Evolutionary conservation across 2,329 filamentous ascomycete genomes (phyloP), one percentile per base, ranked within the genome.

Genomic region (Pestalotiopsis fici): DNA sequence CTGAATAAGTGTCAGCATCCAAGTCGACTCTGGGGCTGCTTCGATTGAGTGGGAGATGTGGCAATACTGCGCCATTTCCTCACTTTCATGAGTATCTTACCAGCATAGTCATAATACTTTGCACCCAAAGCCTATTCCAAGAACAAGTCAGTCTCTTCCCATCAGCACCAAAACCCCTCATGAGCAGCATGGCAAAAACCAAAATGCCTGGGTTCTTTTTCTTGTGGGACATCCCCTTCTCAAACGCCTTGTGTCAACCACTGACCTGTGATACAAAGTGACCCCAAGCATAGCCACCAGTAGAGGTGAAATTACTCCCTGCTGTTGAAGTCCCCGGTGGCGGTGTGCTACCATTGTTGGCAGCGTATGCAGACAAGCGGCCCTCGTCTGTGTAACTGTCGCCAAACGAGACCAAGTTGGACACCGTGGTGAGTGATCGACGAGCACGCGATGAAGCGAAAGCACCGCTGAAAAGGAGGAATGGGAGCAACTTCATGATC

Each of bases 331-430:
- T 72, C 9, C 91, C 92, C 0, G 88, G 79, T 0, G 92, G 91
- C 1, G 92, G 92, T 0, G 87, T 82, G 5, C 81, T 79, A 55
- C 87, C 88, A 71, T 88, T 82, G 71, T 91, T 81, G 39, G 73
- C 78, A 67, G 81, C 79, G 74, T 94, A 91, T 75, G 93, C 94
- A 11, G 75, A 74, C 11, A 93, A 76, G 11, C 92, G 87, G 13
- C 86, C 88, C 73, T 94, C 90, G 74, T 95, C 93, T 0, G 91
- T 93, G 74, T 91, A 94, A 78, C 90, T 93, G 77, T 94, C 91
- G 13, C 92, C 91, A 74, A 94, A 94, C 0, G 89, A 85, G 50
- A 93, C 86, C 47, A 93, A 76, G 62, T 88, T 90, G 31, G 87
- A 83, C 74, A 93, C 89, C 47, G 82, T 81, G 37, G 79, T 78